Base-by-base conservation (phyloP, 2,329 filamentous ascomycete genomes). In the Setomelanomma holmii region DNA sequence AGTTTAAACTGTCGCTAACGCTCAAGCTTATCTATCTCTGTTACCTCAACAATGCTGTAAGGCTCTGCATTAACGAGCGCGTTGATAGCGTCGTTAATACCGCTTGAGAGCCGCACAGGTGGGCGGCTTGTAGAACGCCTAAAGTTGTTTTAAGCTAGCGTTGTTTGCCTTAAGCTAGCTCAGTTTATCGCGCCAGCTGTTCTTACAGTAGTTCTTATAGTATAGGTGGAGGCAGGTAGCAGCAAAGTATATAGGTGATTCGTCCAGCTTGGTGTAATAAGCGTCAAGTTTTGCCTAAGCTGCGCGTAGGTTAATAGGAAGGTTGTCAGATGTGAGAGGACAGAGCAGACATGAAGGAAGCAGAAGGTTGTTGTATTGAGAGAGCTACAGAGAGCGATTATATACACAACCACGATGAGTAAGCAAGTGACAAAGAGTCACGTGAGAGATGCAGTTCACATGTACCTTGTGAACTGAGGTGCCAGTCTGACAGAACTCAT, bases 231-330 rank as follows among this genome's bases (percentile, higher is more conserved):
- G 36, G 12, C 30, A 43, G 10, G 27, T 49, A 36, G 45, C 40
- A 42, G 44, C 40, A 40, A 49, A 53, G 24, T 53, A 53, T 19
- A 21, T 27, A 40, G 40, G 45, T 5, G 45, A 53, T 17, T 53
- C 35, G 22, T 49, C 19, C 7, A 53, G 45, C 35, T 30, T 49
- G 10, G 5, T 4, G 36, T 48, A 53, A 40, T 53, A 53, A 5
- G 42, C 44, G 4, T 49, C 35, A 27, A 22, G 4, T 30, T 49
- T 53, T 14, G 33, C 16, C 44, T 21, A 53, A 6, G 20, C 50
- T n/a, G 44, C 40, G 6, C 35, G 40, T 6, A 53, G 12, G 40
- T 48, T 49, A 34, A n/a, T n/a, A n/a, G n/a, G n/a, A n/a, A n/a
- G n/a, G n/a, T n/a, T n/a, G n/a, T n/a, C n/a, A n/a, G n/a, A n/a